Percentiles rank a stretch among this genome's conserved stretches.
These are phyloP conservation scores for Phialophora macrospora DNA, from an alignment of 2,329 filamentous ascomycete genomes.

Conservation along the genomic window DNA sequence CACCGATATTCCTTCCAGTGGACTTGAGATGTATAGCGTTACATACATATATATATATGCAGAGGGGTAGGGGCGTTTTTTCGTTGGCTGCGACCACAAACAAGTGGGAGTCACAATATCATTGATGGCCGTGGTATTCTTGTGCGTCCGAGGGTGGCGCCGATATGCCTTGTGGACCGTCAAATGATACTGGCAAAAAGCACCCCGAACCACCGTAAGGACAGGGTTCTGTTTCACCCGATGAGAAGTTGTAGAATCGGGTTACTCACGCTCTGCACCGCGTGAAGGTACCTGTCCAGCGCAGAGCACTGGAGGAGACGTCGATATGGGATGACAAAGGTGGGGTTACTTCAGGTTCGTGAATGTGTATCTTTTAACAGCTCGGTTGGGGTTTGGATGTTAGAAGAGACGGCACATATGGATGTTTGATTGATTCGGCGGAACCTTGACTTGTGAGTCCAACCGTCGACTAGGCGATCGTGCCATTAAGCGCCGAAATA, in stretches of 20 bases:
- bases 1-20: no score
- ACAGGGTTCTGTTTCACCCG: conserved; percentile 34
- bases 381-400: background rate
- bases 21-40: no score
- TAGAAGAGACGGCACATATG: background rate
- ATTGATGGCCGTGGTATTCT: background rate
- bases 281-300: conserved; percentile 33
- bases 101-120: background rate
- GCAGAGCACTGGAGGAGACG: conserved; percentile 27
- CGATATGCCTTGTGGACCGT: background rate
- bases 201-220: background rate
- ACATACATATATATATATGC: background rate
- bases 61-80: background rate
- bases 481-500: background rate
- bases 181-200: background rate
- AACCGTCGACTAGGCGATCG: background rate
- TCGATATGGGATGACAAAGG: background rate
- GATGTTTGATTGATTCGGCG: background rate
- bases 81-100: background rate
- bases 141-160: background rate
- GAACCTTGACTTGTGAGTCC: background rate
- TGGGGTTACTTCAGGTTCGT: background rate
- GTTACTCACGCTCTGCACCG: conserved; percentile 34
- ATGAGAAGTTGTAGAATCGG: conserved; percentile 4
- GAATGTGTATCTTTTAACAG: background rate